phyloP scores from a whole-genome alignment of 768 basidiomycete genomes.

The Naganishia onofrii region DNA sequence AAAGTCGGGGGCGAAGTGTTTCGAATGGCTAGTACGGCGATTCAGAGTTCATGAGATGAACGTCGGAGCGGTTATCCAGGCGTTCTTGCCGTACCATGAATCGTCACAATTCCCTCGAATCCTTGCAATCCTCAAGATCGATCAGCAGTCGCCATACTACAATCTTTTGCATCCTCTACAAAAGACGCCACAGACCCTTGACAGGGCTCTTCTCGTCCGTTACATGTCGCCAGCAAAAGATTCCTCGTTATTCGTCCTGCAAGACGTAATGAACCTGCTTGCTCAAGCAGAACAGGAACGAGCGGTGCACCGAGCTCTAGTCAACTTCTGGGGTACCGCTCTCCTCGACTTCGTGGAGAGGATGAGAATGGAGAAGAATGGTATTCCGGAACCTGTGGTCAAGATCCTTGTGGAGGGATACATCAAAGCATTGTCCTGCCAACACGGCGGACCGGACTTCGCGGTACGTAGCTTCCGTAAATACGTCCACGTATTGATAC shows the following conservation, averaged over 20 bases:
- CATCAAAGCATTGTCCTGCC: conserved; percentile 37
- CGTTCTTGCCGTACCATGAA: conserved; percentile 93
- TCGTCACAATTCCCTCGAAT: conserved; percentile 92
- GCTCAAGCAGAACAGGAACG: conserved; percentile 56
- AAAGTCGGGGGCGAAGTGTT: conserved; percentile 70
- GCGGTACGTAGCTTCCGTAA: conserved; percentile 36
- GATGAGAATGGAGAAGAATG: conserved; percentile 63
- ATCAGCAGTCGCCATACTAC: conserved; percentile 38
- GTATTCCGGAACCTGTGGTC: conserved; percentile 49
- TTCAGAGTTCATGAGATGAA: conserved; percentile 96
- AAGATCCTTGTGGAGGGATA: conserved; percentile 46
- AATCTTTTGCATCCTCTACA: conserved; percentile 55
- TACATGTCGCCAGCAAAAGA: conserved; percentile 63
- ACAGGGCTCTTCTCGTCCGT: conserved; percentile 68
- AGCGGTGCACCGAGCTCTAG: conserved; percentile 63
- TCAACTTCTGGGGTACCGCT: conserved; percentile 77
- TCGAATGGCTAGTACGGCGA: conserved; percentile 92
- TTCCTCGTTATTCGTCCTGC: conserved; percentile 60
- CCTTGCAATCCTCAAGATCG: conserved; percentile 71
- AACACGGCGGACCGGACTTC: conserved; percentile 39
- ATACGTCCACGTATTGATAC: background rate
- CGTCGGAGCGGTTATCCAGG: conserved; percentile 67
- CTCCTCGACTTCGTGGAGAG: conserved; percentile 74
- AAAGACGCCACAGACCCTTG: conserved; percentile 70
- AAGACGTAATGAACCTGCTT: conserved; percentile 67